Conservation (phyloP, 257 asterid genomes). For the Linaria vulgaris region DNA sequence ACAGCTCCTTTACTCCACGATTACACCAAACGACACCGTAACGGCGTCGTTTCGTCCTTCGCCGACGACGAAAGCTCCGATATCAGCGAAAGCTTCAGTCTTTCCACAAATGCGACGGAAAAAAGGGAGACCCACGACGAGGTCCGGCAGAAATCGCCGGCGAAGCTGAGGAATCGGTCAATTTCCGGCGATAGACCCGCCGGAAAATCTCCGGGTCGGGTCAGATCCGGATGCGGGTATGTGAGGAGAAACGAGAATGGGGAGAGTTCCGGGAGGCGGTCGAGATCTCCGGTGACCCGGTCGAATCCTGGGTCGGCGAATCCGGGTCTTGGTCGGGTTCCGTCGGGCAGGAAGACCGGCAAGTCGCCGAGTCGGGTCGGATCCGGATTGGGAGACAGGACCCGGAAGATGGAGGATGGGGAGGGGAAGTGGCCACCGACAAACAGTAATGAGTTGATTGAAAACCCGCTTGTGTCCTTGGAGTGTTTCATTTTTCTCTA, state of each 20-base stretch:
- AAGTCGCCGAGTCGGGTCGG: constrained; percentile 64
- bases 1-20: constrained; percentile 32
- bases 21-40: constrained; percentile 20
- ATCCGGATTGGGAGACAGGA: constrained; percentile 48
- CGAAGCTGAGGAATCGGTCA: constrained; percentile 38
- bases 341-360: constrained; percentile 49
- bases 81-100: constrained; percentile 40
- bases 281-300: constrained; percentile 48
- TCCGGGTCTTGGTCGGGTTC: constrained; percentile 43
- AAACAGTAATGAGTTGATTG: constrained; percentile 58
- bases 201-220: constrained; percentile 56
- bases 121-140: constrained; percentile 29
- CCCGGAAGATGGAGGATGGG: constrained; percentile 39
- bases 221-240: constrained; percentile 31
- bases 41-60: constrained; percentile 20
- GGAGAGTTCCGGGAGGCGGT: constrained; percentile 63
- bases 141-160: constrained; percentile 53
- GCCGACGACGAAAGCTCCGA: constrained; percentile 40
- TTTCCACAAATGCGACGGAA: constrained; percentile 20
- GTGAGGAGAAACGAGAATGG: constrained; percentile 45
- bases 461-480: constrained; percentile 93
- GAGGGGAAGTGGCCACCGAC: constrained; percentile 49
- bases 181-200: constrained; percentile 36
- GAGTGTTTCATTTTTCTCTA: constrained; percentile 89
- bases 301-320: constrained; percentile 32